These are phyloP conservation scores for Alternaria sp. DNA, from an alignment of 2,329 filamentous ascomycete species.

Conservation along the genomic window DNA sequence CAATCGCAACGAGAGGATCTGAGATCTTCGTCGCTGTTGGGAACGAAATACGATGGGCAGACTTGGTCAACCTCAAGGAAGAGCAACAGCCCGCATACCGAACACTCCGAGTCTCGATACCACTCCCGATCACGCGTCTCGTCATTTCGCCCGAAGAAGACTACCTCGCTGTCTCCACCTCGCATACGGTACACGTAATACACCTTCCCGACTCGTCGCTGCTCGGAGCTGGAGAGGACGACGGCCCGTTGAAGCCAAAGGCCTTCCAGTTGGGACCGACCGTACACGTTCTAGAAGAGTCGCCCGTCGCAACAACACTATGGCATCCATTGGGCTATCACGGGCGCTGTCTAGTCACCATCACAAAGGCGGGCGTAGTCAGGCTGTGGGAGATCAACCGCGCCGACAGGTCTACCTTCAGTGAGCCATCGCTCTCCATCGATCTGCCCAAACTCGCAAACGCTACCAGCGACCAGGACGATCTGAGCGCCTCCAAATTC, in stretches of 20 bases:
- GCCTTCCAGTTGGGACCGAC: slow-evolving; percentile 92
- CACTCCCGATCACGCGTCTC: slow-evolving; percentile 83
- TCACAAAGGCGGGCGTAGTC: slow-evolving; percentile 87
- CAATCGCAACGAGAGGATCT: slow-evolving; percentile 80
- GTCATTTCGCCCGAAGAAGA: slow-evolving; percentile 81
- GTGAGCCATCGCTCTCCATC: slow-evolving; percentile 79
- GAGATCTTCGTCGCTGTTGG: slow-evolving; percentile 90
- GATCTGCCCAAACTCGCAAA: slow-evolving; percentile 90
- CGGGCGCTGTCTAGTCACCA: slow-evolving; percentile 81
- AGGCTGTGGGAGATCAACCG: slow-evolving; percentile 88
- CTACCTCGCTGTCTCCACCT: slow-evolving; percentile 83
- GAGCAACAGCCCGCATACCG: slow-evolving; percentile 36
- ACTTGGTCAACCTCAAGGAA: slow-evolving; percentile 80
- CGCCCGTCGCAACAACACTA: slow-evolving; percentile 78
- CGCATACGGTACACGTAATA: slow-evolving; percentile 86
- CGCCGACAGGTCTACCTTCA: slow-evolving; percentile 86
- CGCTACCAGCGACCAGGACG: slow-evolving; percentile 79
- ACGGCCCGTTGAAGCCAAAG: slow-evolving; percentile 75
- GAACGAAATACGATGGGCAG: slow-evolving; percentile 90
- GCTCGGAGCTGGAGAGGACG: slow-evolving; percentile 69
- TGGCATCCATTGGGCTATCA: slow-evolving; percentile 93
- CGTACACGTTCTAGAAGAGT: slow-evolving; percentile 85
- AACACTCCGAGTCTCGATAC: slow-evolving; percentile 75
- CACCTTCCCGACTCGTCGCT: slow-evolving; percentile 82
- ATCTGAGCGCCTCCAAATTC: slow-evolving; percentile 78